phyloP scores from a whole-genome alignment of 768 basidiomycete species.

The Russula virescens region DNA sequence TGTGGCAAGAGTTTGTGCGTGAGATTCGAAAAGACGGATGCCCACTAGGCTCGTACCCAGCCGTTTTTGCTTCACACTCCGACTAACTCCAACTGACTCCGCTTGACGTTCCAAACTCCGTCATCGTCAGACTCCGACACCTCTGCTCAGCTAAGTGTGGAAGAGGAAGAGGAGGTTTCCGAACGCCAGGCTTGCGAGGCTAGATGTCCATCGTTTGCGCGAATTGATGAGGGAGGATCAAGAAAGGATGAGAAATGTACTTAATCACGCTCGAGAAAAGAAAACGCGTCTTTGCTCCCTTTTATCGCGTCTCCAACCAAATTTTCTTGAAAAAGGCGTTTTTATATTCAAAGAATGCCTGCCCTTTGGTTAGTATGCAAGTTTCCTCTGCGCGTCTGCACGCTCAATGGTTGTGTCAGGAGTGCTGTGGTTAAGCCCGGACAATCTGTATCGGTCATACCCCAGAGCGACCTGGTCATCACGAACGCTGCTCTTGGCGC shows the following conservation, averaged over 20 bases:
- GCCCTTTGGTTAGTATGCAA: slow-evolving; percentile 48
- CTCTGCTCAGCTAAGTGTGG: no score
- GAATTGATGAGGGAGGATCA: no score
- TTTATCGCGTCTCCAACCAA: slow-evolving; percentile 1
- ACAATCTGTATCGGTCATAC: slow-evolving; percentile 48
- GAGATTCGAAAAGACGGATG: no score
- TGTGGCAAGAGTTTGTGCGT: no score
- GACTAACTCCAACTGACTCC: no score
- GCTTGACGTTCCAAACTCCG: no score
- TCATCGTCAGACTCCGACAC: no score
- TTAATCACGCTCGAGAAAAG: slow-evolving; percentile 2
- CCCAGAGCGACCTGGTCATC: slow-evolving; percentile 66
- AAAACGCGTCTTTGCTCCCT: background rate
- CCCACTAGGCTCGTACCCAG: no score
- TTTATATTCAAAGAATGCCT: slow-evolving; percentile 39
- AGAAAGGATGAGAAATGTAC: slow-evolving; percentile 52
- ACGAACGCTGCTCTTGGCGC: slow-evolving; percentile 82
- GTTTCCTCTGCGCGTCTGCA: slow-evolving; percentile 4
- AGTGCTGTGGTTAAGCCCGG: slow-evolving; percentile 55
- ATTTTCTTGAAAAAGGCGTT: slow-evolving; percentile 1
- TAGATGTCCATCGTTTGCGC: no score
- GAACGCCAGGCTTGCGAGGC: no score
- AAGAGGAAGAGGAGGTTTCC: no score
- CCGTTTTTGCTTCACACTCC: no score
- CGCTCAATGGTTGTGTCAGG: slow-evolving; percentile 37